phyloP scores from a whole-genome alignment of 2,329 filamentous ascomycete genomes.

The Sporothrix curviconia region DNA sequence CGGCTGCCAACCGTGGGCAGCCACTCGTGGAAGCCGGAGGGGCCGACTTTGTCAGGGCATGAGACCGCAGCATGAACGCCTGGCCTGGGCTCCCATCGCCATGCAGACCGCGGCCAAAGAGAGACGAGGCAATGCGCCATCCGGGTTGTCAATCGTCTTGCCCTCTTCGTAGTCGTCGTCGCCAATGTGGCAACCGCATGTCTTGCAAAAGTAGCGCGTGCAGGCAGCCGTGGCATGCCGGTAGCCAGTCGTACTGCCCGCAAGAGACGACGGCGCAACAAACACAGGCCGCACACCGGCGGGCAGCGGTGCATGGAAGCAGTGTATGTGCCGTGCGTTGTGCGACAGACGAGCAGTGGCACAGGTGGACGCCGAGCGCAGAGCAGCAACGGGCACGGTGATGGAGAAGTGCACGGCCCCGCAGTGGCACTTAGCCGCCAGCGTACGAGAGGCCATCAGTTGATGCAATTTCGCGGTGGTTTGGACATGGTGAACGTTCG shows the following conservation, averaged over 20 bases:
- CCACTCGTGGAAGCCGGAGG: background rate
- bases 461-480: too few relatives aligned
- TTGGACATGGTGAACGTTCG: too few relatives aligned
- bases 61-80: background rate
- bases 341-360: slow-evolving; percentile 4
- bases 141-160: background rate
- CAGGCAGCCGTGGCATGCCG: background rate
- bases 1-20: background rate
- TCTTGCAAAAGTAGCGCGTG: slow-evolving; percentile 4
- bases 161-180: background rate
- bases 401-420: background rate
- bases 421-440: background rate
- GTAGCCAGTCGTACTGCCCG: background rate
- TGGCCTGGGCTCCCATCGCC: background rate
- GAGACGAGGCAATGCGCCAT: background rate
- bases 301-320: background rate
- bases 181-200: slow-evolving; percentile 3
- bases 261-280: background rate
- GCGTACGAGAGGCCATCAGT: background rate
- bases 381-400: background rate
- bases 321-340: slow-evolving; percentile 1
- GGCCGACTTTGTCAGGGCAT: background rate
- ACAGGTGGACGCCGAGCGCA: slow-evolving; percentile 3
- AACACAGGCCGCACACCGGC: background rate
- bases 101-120: background rate